These are phyloP conservation scores for Botrytis tulipae DNA, from an alignment of 2,329 filamentous ascomycete species.

Conservation along the genomic window DNA sequence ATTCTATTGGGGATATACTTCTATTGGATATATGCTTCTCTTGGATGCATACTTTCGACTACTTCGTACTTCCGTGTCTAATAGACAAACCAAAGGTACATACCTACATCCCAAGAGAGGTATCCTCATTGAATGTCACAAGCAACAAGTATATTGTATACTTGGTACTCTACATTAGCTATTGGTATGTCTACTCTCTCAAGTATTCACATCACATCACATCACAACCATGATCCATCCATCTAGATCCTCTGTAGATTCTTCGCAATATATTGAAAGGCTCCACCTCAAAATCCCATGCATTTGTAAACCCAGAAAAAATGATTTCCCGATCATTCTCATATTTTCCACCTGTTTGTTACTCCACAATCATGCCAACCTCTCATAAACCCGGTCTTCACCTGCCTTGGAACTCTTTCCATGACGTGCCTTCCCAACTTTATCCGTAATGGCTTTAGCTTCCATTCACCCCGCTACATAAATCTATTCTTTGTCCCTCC, in stretches of 20 bases:
- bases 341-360: neutral
- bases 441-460: conserved; percentile 17
- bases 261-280: neutral
- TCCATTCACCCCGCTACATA: conserved; percentile 10
- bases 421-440: conserved; percentile 19
- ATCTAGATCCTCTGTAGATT: neutral
- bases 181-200: no score
- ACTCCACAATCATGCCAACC: neutral
- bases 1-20: no score
- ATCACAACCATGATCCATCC: neutral
- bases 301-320: neutral
- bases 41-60: neutral
- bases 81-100: neutral
- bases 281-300: neutral
- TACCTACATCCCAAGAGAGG: neutral
- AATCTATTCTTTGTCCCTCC: conserved; percentile 14
- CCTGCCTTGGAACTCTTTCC: conserved; percentile 13
- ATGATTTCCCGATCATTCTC: neutral
- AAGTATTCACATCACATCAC: neutral
- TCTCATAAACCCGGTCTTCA: neutral
- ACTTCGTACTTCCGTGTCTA: neutral
- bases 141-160: no score
- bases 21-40: no score
- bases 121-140: neutral
- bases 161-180: neutral